A percentile compares a stretch with the other conserved stretches of the same genome.
Conservation (phyloP, 768 basidiomycete genomes). For the Brasilioporus rufonigricans region DNA sequence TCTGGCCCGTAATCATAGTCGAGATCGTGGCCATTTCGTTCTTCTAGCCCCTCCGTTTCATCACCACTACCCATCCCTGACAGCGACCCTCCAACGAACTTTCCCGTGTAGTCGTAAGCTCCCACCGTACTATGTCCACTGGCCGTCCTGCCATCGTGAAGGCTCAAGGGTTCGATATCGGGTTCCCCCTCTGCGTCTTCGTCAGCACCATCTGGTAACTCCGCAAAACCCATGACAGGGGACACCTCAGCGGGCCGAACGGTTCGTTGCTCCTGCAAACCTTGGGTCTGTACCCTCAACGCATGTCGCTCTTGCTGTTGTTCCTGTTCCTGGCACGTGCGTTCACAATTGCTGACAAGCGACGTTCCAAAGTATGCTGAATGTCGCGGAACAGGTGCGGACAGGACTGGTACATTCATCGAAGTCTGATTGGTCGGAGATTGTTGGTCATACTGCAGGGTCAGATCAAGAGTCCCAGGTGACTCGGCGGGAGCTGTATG, state of each 20-base stretch:
- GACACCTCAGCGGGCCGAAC: slow-evolving; percentile 34
- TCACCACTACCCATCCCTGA: slow-evolving; percentile 26
- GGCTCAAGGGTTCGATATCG: slow-evolving; percentile 28
- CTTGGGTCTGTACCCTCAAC: slow-evolving; percentile 32
- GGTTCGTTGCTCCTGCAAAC: slow-evolving; percentile 31
- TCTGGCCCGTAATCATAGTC: slow-evolving; percentile 32
- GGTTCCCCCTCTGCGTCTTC: slow-evolving; percentile 37
- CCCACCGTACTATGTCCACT: slow-evolving; percentile 31
- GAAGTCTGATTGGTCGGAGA: slow-evolving; percentile 16
- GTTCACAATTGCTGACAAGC: slow-evolving; percentile 32
- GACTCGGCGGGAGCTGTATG: slow-evolving; percentile 22
- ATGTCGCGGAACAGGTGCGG: slow-evolving; percentile 35
- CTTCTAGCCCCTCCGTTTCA: slow-evolving; percentile 28
- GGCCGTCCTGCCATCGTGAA: slow-evolving; percentile 16
- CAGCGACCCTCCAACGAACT: slow-evolving; percentile 16
- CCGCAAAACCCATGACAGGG: slow-evolving; percentile 30
- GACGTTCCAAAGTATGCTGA: slow-evolving; percentile 32
- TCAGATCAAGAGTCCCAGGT: slow-evolving; percentile 21
- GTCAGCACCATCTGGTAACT: slow-evolving; percentile 30
- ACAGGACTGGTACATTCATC: slow-evolving; percentile 25
- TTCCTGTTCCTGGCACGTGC: slow-evolving; percentile 41
- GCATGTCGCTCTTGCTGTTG: slow-evolving; percentile 31
- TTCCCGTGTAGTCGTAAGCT: slow-evolving; percentile 23
- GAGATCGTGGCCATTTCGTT: slow-evolving; percentile 19
- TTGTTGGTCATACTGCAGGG: slow-evolving; percentile 23